Base-by-base conservation (phyloP, 768 basidiomycete genomes). In the Glaciozyma martinii region DNA sequence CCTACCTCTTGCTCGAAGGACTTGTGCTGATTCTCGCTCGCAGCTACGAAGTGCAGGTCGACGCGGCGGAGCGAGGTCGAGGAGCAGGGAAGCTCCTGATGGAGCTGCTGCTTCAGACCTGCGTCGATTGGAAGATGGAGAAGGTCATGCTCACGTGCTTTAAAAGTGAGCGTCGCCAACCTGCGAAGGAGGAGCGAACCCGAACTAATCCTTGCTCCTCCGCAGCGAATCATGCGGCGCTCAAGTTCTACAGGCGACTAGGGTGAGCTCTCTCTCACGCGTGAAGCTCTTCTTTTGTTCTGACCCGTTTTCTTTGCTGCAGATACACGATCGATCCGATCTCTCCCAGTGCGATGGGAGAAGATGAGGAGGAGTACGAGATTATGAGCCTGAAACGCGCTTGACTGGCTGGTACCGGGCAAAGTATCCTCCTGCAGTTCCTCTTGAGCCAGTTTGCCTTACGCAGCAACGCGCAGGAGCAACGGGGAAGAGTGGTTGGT, bases 21-120 rank as follows among this genome's bases (percentile, higher is more conserved):
- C 5, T 25, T 42, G 15, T 49, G 8, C 59, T 15, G 21, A 23
- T 47, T 21, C 21, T 47, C 12, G 63, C 19, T 3, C 13, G 13
- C 47, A 90, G 89, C 74, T 91, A 91, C 73, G 89, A 91, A 59
- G 76, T 90, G 5, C 89, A 91, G 71, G 81, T 90, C 3, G 75
- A 78, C 0, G 56, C 75, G 44, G 53, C 70, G 2, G 75, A 71
- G 19, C 81, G 80, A 65, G 78, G 85, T 7, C 74, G 74, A 32
- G 87, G 89, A 3, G 75, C 88, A 1, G 89, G 89, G 1, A 81
- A 76, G 63, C 71, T 75, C 27, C 74, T 90, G 56, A 78, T 85
- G 74, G 75, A 78, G 4, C 75, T 76, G 27, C 75, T 90, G 25
- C 76, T 76, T 27, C 76, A 76, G 12, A 80, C 90, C 21, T 84